Conservation (phyloP, 257 asterid genomes). For the Thymus quinquecostatus region DNA sequence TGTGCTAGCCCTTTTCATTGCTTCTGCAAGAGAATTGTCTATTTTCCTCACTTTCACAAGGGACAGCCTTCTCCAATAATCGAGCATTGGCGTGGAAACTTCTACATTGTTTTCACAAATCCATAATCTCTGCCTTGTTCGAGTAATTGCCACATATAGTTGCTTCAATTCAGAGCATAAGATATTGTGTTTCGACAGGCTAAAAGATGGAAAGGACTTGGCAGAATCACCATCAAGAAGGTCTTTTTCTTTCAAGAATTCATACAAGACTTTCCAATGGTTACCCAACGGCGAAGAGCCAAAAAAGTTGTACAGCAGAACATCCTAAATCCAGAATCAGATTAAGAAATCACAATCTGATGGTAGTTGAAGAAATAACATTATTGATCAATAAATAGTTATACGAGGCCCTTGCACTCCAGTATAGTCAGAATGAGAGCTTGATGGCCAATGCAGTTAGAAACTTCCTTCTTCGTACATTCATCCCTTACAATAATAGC, state of each 20-base stretch:
- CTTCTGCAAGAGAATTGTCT: conserved; percentile 16
- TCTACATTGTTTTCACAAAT: conserved; percentile 57
- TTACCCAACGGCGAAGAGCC: conserved; percentile 59
- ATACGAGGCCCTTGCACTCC: conserved; percentile 70
- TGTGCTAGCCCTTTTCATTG: conserved; percentile 68
- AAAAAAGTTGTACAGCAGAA: conserved; percentile 63
- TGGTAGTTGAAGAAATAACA: background rate
- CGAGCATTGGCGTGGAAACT: conserved; percentile 57
- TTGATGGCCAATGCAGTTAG: conserved; percentile 10
- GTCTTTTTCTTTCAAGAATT: conserved; percentile 46
- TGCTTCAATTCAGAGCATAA: conserved; percentile 51
- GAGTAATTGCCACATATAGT: too few relatives aligned
- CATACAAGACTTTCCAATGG: conserved; percentile 69
- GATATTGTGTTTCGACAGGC: conserved; percentile 48
- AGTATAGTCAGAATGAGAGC: conserved; percentile 12
- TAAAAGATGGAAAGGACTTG: conserved; percentile 48
- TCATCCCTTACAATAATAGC: conserved; percentile 29
- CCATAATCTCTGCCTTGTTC: conserved; percentile 67
- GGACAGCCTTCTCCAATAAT: conserved; percentile 56
- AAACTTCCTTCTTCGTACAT: conserved; percentile 5
- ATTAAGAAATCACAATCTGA: background rate
- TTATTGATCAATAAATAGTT: too few relatives aligned
- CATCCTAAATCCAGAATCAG: conserved; percentile 49
- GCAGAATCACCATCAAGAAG: conserved; percentile 33
- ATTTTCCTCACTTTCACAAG: conserved; percentile 32